Evolutionary conservation across 306 rosid species (phyloP), one percentile per base, ranked within the genome.

Genomic region (Pterocarpus macrocarpus): DNA sequence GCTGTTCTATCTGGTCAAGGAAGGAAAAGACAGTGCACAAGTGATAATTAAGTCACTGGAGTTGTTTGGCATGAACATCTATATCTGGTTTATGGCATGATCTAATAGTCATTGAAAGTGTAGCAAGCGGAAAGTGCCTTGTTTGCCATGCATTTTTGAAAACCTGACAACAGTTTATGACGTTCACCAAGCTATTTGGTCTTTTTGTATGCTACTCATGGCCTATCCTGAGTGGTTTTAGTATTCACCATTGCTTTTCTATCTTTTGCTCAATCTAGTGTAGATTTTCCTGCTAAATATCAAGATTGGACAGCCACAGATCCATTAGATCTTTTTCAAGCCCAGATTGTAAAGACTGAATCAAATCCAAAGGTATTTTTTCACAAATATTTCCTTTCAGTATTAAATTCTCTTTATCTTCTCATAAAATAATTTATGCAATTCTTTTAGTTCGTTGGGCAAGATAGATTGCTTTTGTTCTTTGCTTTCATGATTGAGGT

Each of bases 251-350:
- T 36, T 6, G 30, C 72, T 35, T 79, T 80, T 82, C 75, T 69
- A 16, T 77, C 70, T 76, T 84, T 84, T 87, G 76, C 71, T 68
- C 76, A 70, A 87, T 95, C 82, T 93, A 95, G 97, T 90, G 89
- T 95, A 89, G 99, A 95, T 91, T 95, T 93, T 84, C 97, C 97
- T 15, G 77, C 79, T 75, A 78, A 61, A 84, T 89, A 91, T 87
- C 97, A 90, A 90, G 90, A 95, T 87, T 95, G 99, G 99, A 4
- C 83, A 33, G 76, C 83, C 41, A 95, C 97, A 38, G 87, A 95
- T 77, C 99, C 99, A 34, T 73, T 89, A 64, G 97, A 95, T 87
- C 97, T 95, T 76, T 95, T 91, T 86, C 81, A 92, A 79, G 97
- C 99, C 63, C 94, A 89, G 69, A 82, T 90, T 73, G 33, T 79